Evolutionary conservation across 2,329 filamentous ascomycete genomes (phyloP).

Genomic region (Bertia moriformis): DNA sequence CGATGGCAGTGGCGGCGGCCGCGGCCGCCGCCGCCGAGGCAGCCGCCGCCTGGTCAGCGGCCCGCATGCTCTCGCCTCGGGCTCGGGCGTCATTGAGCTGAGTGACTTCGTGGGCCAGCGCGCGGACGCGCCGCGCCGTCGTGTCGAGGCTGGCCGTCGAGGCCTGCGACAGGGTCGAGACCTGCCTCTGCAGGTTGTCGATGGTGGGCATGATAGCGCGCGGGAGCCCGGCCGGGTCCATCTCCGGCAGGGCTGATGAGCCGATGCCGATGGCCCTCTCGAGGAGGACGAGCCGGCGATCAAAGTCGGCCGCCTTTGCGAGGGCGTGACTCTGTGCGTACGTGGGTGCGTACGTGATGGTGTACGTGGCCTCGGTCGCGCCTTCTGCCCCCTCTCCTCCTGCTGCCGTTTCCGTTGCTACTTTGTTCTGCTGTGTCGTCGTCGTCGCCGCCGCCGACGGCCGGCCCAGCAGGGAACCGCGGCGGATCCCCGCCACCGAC

Average conservation of each 20-base stretch:
- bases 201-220: conserved; percentile 70
- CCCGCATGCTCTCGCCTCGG: conserved; percentile 48
- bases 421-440: too few species aligned
- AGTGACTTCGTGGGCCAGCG: conserved; percentile 60
- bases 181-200: conserved; percentile 65
- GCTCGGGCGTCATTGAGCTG: conserved; percentile 51
- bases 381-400: too few species aligned
- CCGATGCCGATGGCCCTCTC: conserved; percentile 73
- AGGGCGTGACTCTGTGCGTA: conserved; percentile 60
- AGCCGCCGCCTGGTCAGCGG: conserved; percentile 43
- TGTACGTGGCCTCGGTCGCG: conserved; percentile 43
- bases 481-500: too few species aligned
- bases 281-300: conserved; percentile 62
- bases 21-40: conserved; percentile 19
- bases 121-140: conserved; percentile 54
- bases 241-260: conserved; percentile 49
- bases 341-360: conserved; percentile 45
- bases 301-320: conserved; percentile 74
- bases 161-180: conserved; percentile 60
- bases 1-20: conserved; percentile 23
- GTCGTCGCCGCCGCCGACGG: too few species aligned
- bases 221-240: conserved; percentile 37
- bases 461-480: too few species aligned
- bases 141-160: conserved; percentile 61
- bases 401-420: too few species aligned